Base-by-base conservation (phyloP, 768 basidiomycete species). In the Crucibulum laeve region DNA sequence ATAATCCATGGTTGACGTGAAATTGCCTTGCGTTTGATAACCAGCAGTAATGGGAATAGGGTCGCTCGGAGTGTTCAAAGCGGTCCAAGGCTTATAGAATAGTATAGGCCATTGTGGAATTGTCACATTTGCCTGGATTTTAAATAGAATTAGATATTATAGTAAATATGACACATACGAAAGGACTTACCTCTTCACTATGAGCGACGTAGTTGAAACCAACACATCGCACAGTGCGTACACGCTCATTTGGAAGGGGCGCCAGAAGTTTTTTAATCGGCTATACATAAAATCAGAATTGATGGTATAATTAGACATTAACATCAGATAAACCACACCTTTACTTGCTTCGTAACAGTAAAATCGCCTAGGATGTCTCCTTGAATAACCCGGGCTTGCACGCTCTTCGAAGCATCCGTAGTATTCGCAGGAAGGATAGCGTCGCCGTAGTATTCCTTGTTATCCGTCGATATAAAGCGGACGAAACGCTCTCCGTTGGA, bases 1-100 rank as follows among this genome's bases (percentile, higher is more conserved):
- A 42, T 67, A 70, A 44, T 70, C 69, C 67, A 69, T 69, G 5
- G 52, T 56, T 0, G 66, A 67, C 14, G 63, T 64, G 56, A 70
- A 70, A 40, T 66, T 62, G 17, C 63, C 62, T 43, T 68, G 67
- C 3, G 61, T 67, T 50, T 68, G 67, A 48, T 63, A 70, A 15
- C 67, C 67, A 30, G 57, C 56, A 17, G 59, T 62, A 17, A 68
- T 52, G 17, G 64, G 64, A 36, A 68, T 63, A 10, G 59, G 60
- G 38, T 62, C 65, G 35, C 55, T 57, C 4, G 67, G 67, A 2
- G 63, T 60, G 39, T 63, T 67, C 33, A 69, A 53, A 13, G 65
- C 57, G 3, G 65, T 69, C 45, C 49, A 66, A 1, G 67, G 57
- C 47, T 68, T 62, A 49, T 60, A 62, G 45, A 65, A 66, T 13